phyloP scores from a whole-genome alignment of 805 yeast species.

The Teunomyces cretensis region DNA sequence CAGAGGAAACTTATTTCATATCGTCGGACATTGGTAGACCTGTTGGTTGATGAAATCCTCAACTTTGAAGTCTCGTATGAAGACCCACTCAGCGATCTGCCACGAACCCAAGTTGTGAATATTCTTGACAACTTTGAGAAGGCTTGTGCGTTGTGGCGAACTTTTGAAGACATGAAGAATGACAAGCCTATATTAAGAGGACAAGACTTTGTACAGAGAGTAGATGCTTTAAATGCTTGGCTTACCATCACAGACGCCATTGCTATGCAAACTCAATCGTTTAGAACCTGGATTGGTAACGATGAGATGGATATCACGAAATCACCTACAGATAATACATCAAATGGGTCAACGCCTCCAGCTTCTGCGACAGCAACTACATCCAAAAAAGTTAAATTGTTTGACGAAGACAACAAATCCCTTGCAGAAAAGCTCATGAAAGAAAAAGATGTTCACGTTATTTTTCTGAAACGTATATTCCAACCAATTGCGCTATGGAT shows the following conservation, averaged over 20 bases:
- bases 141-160: conserved; percentile 77
- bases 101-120: conserved; percentile 49
- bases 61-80: conserved; percentile 57
- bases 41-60: conserved; percentile 65
- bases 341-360: conserved; percentile 14
- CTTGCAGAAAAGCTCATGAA: conserved; percentile 83
- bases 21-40: conserved; percentile 71
- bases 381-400: conserved; percentile 29
- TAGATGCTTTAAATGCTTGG: conserved; percentile 86
- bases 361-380: conserved; percentile 11
- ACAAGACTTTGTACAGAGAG: conserved; percentile 59
- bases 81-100: conserved; percentile 24
- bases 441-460: conserved; percentile 70
- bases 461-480: conserved; percentile 70
- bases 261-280: conserved; percentile 54
- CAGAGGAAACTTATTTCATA: conserved; percentile 69
- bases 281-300: conserved; percentile 83
- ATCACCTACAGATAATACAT: conserved; percentile 22
- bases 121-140: conserved; percentile 62
- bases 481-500: conserved; percentile 77
- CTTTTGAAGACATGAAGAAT: conserved; percentile 69
- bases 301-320: conserved; percentile 66
- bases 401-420: conserved; percentile 61
- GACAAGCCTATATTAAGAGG: conserved; percentile 74
- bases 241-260: conserved; percentile 70